Evolutionary conservation across 2,329 filamentous ascomycete species (phyloP).

Genomic region (Clonostachys rhizophaga): DNA sequence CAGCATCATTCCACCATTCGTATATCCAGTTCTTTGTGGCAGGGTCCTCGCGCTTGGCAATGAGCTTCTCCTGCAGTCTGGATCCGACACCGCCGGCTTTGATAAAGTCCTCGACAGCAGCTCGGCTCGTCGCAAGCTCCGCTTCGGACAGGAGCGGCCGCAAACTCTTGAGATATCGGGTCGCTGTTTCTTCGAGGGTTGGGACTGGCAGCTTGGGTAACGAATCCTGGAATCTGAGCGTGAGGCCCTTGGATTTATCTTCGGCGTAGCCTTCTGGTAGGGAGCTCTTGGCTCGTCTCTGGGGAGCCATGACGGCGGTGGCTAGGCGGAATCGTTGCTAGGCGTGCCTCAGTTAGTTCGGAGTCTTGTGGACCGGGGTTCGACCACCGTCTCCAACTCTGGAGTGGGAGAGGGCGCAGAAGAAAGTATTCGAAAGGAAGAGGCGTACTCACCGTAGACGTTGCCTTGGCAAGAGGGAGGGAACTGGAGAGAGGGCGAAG

Average conservation of each 20-base stretch:
- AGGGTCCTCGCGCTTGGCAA: constrained; percentile 74
- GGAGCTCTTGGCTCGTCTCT: constrained; percentile 2
- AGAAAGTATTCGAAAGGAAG: neutral
- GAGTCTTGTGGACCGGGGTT: no score
- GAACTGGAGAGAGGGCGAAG: neutral
- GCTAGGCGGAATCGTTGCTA: no score
- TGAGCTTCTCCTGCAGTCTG: constrained; percentile 81
- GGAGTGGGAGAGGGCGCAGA: no score
- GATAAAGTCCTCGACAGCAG: constrained; percentile 84
- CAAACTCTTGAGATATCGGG: constrained; percentile 75
- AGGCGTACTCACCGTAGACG: neutral
- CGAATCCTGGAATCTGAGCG: constrained; percentile 84
- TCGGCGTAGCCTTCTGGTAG: constrained; percentile 61
- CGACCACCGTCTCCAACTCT: no score
- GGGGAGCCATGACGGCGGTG: constrained; percentile 1
- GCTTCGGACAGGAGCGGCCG: constrained; percentile 65
- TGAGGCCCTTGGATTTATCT: constrained; percentile 72
- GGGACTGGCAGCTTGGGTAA: constrained; percentile 76
- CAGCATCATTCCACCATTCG: constrained; percentile 97
- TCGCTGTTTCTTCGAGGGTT: constrained; percentile 75
- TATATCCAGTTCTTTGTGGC: constrained; percentile 89
- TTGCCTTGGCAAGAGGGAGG: neutral
- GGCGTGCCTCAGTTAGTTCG: no score
- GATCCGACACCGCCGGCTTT: constrained; percentile 80
- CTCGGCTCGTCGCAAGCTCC: constrained; percentile 70